Percentiles rank a stretch among this genome's conserved stretches.
These are phyloP conservation scores for Gillenia trifoliata DNA, from an alignment of 306 rosid species.

Conservation along the genomic window DNA sequence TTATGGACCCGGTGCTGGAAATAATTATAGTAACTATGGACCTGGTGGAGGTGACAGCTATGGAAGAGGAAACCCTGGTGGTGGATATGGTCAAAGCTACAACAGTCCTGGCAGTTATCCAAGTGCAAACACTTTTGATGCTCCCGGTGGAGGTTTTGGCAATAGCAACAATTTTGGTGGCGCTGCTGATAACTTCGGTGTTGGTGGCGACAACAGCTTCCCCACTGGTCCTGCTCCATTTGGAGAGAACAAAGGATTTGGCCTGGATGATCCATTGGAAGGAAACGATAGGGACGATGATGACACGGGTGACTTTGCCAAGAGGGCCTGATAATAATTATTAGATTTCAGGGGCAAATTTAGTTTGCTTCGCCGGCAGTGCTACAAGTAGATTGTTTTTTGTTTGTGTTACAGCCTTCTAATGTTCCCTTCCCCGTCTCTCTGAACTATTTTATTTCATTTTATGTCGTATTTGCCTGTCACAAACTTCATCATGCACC, in stretches of 20 bases:
- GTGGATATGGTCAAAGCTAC: constrained; percentile 23
- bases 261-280: constrained; percentile 20
- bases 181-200: not conserved
- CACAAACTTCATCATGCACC: constrained; percentile 12
- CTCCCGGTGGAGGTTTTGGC: constrained; percentile 32
- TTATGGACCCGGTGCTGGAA: constrained; percentile 18
- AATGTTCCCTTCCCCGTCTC: not conserved
- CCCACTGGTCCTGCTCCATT: constrained; percentile 11
- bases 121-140: constrained; percentile 21
- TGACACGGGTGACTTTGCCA: constrained; percentile 42
- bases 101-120: constrained; percentile 28
- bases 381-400: constrained; percentile 6
- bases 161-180: constrained; percentile 5
- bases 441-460: not conserved
- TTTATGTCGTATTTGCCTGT: constrained; percentile 11
- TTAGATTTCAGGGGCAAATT: not conserved
- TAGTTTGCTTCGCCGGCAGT: not conserved
- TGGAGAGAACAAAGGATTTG: constrained; percentile 8
- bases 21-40: not conserved
- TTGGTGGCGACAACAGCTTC: constrained; percentile 9
- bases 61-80: constrained; percentile 25
- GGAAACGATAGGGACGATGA: constrained; percentile 50
- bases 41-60: constrained; percentile 10
- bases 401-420: not conserved
- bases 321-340: constrained; percentile 56